Percentiles rank a stretch among this genome's conserved stretches.
phyloP scores from a whole-genome alignment of 805 yeast species.

The Henningerozyma blattae region DNA sequence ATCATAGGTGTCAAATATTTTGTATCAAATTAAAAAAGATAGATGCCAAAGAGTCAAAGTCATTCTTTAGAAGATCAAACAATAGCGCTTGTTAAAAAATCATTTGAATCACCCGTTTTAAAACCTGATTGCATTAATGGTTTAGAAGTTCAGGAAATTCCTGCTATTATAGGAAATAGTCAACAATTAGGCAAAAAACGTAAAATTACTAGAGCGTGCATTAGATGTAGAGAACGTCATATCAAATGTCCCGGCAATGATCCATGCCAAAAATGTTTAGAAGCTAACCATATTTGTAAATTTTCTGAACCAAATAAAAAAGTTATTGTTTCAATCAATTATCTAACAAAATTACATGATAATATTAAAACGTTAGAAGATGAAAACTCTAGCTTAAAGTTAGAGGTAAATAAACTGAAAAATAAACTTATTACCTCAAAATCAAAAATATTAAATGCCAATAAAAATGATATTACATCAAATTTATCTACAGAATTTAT shows the following conservation, averaged over 20 bases:
- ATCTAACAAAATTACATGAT: constrained; percentile 46
- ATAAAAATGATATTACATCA: neutral
- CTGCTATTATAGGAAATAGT: no score
- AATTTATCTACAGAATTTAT: no score
- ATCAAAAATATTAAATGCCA: neutral
- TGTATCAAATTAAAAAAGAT: no score
- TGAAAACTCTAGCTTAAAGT: neutral
- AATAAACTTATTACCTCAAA: neutral
- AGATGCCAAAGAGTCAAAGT: no score
- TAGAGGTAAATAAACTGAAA: neutral
- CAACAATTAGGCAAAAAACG: neutral
- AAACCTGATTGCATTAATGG: no score
- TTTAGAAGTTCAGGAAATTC: no score
- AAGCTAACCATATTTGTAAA: constrained; percentile 42
- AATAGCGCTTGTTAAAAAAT: no score
- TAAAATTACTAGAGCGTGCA: constrained; percentile 32
- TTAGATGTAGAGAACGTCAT: constrained; percentile 58
- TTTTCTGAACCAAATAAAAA: constrained; percentile 63
- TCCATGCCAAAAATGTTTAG: constrained; percentile 51
- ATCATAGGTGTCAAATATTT: no score
- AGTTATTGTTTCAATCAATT: constrained; percentile 61
- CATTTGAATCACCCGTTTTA: no score
- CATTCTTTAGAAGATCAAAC: no score
- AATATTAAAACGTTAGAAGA: neutral
- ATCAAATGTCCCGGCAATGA: constrained; percentile 70